Evolutionary conservation across 352 stramenopile genomes (phyloP).

Genomic region (Pythium apleroticum): DNA sequence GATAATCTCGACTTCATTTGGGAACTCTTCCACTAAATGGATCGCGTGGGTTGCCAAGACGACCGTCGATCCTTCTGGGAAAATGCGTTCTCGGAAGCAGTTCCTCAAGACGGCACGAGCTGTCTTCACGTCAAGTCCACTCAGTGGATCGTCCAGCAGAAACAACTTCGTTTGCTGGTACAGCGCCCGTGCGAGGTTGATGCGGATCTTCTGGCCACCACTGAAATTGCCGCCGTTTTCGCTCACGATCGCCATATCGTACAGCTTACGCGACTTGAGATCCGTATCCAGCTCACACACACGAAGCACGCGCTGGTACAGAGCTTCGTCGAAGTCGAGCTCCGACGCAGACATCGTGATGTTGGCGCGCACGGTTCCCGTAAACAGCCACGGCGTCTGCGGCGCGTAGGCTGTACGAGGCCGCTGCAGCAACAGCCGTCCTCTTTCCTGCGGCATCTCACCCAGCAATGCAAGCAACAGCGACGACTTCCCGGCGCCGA

Average conservation of each 20-base stretch:
- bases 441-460: conserved; percentile 88
- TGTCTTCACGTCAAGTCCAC: conserved; percentile 70
- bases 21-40: conserved; percentile 60
- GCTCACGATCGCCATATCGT: conserved; percentile 52
- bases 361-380: conserved; percentile 56
- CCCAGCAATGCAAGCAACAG: conserved; percentile 94
- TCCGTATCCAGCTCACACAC: conserved; percentile 77
- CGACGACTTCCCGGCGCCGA: conserved; percentile 96
- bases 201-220: conserved; percentile 76
- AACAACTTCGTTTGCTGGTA: conserved; percentile 72
- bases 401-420: conserved; percentile 59
- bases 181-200: conserved; percentile 84
- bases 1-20: conserved; percentile 38
- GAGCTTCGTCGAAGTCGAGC: conserved; percentile 30
- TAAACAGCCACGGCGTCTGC: conserved; percentile 80
- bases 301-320: conserved; percentile 54
- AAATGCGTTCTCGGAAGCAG: conserved; percentile 33
- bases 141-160: conserved; percentile 89
- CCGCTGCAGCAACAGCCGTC: conserved; percentile 23
- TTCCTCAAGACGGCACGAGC: conserved; percentile 44
- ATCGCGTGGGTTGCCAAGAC: conserved; percentile 81
- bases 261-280: conserved; percentile 39
- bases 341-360: conserved; percentile 48
- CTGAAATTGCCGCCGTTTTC: conserved; percentile 87
- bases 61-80: conserved; percentile 49